Conservation (phyloP, 345 rosid genomes). For the Psidium guajava region DNA sequence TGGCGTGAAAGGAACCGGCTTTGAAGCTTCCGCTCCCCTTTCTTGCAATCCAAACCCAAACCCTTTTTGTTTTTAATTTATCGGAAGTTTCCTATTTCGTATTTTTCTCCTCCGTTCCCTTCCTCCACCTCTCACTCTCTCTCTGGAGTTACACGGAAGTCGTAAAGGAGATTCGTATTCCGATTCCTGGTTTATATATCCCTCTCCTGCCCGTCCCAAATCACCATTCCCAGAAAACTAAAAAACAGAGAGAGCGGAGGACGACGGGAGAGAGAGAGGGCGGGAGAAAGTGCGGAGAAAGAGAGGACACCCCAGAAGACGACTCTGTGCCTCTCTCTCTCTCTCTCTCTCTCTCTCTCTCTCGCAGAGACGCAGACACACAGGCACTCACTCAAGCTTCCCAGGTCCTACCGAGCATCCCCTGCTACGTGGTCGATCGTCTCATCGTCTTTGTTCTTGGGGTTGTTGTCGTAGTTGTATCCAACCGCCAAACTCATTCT, state of each 20-base stretch:
- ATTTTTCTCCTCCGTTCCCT: too few relatives aligned
- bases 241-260: not conserved
- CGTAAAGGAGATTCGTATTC: not conserved
- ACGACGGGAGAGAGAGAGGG: not conserved
- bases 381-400: not conserved
- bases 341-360: too few relatives aligned
- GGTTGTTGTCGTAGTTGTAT: not conserved
- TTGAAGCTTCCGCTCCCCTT: not conserved
- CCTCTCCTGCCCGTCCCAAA: not conserved
- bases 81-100: too few relatives aligned
- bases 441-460: not conserved
- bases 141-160: not conserved
- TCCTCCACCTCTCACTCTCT: not conserved
- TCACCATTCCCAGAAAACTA: not conserved
- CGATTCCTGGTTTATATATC: not conserved
- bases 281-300: not conserved
- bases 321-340: not conserved
- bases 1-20: not conserved
- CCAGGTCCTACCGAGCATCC: not conserved
- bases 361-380: not conserved
- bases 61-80: not conserved
- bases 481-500: not conserved
- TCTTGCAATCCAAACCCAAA: not conserved
- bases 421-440: not conserved
- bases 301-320: not conserved